Conservation (phyloP, 208 protist species). For the Leishmania arabica region DNA sequence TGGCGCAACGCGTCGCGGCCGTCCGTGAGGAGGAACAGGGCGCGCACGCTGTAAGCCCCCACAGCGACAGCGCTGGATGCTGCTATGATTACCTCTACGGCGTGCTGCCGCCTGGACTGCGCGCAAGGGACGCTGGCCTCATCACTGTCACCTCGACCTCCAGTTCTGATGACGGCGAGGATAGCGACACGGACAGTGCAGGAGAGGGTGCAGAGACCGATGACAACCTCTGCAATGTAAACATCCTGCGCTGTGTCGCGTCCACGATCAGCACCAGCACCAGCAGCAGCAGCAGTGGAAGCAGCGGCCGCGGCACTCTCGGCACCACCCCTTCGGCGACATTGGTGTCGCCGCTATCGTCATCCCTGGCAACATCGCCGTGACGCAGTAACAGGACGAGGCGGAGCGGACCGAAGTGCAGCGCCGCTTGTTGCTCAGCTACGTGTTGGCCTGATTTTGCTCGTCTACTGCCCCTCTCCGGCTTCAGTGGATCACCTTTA, state of each 20-base stretch:
- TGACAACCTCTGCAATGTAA: background rate
- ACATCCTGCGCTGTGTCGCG: background rate
- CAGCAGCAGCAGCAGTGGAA: background rate
- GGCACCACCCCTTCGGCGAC: background rate
- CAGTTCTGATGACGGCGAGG: constrained; percentile 1
- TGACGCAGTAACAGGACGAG: background rate
- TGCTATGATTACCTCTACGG: constrained; percentile 21
- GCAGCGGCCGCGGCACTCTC: background rate
- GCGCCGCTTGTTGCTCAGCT: background rate
- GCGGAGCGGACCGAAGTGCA: background rate
- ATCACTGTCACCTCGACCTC: background rate
- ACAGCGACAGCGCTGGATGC: background rate
- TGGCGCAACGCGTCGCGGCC: constrained; percentile 14
- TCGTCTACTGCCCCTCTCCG: background rate
- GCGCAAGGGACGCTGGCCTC: background rate
- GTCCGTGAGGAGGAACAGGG: constrained; percentile 4
- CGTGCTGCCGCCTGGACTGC: constrained; percentile 22
- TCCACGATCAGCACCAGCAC: background rate
- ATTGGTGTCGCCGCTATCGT: background rate
- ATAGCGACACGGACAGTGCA: background rate
- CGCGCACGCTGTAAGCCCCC: background rate
- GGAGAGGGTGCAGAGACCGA: too few species aligned
- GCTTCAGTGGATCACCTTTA: background rate
- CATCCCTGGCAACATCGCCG: background rate
- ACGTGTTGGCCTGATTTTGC: background rate